A percentile compares a stretch with the other conserved stretches of the same genome.
Evolutionary conservation across 352 stramenopile genomes (phyloP).

Genomic region (Plasmopara viticola): DNA sequence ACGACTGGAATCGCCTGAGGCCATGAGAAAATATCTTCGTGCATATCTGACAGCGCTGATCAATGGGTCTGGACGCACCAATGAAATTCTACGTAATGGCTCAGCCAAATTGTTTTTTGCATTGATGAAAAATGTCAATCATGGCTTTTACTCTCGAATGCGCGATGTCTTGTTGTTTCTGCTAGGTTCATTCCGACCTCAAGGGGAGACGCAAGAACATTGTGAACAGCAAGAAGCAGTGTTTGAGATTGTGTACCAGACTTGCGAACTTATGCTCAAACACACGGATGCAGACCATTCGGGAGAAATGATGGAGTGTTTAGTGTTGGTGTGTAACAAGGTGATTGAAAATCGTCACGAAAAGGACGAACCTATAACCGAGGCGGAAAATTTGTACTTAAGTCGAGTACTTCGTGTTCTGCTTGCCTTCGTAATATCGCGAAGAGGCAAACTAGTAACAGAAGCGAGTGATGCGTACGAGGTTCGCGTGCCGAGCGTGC

Average conservation of each 20-base stretch:
- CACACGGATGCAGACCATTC: slow-evolving; percentile 68
- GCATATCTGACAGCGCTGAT: slow-evolving; percentile 73
- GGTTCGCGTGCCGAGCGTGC: slow-evolving; percentile 32
- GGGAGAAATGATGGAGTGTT: slow-evolving; percentile 59
- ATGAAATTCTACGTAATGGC: slow-evolving; percentile 71
- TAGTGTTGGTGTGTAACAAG: slow-evolving; percentile 53
- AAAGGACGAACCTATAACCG: slow-evolving; percentile 12
- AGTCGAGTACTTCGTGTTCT: slow-evolving; percentile 59
- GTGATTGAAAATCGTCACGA: slow-evolving; percentile 26
- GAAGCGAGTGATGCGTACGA: slow-evolving; percentile 28
- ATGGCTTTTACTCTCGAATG: slow-evolving; percentile 85
- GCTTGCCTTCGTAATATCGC: slow-evolving; percentile 48
- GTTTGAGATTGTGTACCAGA: slow-evolving; percentile 66
- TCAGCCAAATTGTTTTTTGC: slow-evolving; percentile 84
- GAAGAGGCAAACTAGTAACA: slow-evolving; percentile 44
- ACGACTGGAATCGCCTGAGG: slow-evolving; percentile 66
- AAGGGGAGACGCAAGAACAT: slow-evolving; percentile 16
- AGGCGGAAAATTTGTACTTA: slow-evolving; percentile 57
- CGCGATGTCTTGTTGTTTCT: slow-evolving; percentile 67
- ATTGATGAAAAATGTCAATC: slow-evolving; percentile 77
- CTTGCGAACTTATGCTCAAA: slow-evolving; percentile 64
- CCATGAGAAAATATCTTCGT: slow-evolving; percentile 73
- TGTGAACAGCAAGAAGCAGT: slow-evolving; percentile 29
- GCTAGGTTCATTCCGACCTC: slow-evolving; percentile 64
- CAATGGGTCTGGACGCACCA: slow-evolving; percentile 47